phyloP scores from a whole-genome alignment of 768 basidiomycete genomes.

The Mycena galericulata region DNA sequence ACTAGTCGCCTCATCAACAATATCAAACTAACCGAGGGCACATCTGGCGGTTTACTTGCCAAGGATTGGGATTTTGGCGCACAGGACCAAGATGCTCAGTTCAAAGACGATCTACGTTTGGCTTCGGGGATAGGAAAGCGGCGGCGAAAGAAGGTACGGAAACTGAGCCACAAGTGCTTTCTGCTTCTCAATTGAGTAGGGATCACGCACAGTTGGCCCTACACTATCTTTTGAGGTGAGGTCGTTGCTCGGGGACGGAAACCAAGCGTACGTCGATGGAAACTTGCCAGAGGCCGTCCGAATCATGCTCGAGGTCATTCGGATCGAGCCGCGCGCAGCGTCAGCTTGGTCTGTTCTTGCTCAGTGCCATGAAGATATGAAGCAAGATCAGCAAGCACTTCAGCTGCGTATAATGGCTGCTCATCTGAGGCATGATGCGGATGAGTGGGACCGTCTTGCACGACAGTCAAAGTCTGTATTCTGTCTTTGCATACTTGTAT shows the following conservation, averaged over 20 bases:
- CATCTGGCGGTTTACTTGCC: constrained; percentile 60
- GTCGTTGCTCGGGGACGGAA: constrained; percentile 86
- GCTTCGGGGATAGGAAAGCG: constrained; percentile 80
- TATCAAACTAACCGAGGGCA: constrained; percentile 67
- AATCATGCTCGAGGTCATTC: constrained; percentile 92
- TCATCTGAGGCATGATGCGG: constrained; percentile 85
- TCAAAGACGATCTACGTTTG: constrained; percentile 78
- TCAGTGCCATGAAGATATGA: constrained; percentile 81
- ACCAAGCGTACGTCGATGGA: constrained; percentile 85
- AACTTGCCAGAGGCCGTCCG: constrained; percentile 77
- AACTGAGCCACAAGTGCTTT: not conserved
- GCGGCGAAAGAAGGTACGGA: constrained; percentile 60
- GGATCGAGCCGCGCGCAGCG: constrained; percentile 89
- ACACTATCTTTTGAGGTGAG: constrained; percentile 78
- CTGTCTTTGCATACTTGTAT: not conserved
- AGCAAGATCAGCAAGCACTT: constrained; percentile 77
- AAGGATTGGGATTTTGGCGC: constrained; percentile 83
- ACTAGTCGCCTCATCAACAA: constrained; percentile 75
- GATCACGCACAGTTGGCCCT: constrained; percentile 62
- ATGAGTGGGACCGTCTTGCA: constrained; percentile 89
- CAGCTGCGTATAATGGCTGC: constrained; percentile 92
- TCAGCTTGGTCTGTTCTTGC: constrained; percentile 92
- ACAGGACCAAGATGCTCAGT: constrained; percentile 71
- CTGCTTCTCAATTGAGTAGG: constrained; percentile 42
- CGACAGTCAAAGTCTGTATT: constrained; percentile 72